phyloP scores from a whole-genome alignment of 2,329 filamentous ascomycete species.

The Sporothrix pseudoabietina region DNA sequence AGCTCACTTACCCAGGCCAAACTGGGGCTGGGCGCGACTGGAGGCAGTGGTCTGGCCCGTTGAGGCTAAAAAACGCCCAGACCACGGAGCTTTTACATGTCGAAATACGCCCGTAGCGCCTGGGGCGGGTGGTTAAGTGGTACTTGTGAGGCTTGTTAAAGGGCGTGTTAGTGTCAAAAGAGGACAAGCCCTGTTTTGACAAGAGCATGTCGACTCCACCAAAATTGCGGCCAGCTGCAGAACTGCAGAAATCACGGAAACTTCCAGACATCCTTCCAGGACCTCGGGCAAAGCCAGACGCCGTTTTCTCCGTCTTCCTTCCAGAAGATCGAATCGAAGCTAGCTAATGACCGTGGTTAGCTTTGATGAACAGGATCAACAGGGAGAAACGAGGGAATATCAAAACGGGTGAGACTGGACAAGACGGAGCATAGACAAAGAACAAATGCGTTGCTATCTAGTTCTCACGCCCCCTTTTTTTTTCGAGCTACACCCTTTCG shows the following conservation, averaged over 20 bases:
- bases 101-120: conserved; percentile 15
- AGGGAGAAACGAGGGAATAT: neutral
- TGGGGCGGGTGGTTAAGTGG: neutral
- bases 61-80: neutral
- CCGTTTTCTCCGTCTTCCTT: neutral
- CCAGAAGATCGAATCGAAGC: neutral
- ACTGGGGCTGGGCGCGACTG: neutral
- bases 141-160: neutral
- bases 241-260: neutral
- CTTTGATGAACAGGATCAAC: neutral
- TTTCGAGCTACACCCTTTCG: too few relatives aligned
- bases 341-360: neutral
- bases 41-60: neutral
- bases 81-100: neutral
- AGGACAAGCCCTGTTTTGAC: neutral
- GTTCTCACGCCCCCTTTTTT: neutral
- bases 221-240: neutral
- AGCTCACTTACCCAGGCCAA: neutral
- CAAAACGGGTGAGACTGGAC: neutral
- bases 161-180: neutral
- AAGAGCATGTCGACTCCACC: neutral
- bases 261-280: neutral
- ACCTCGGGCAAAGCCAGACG: neutral
- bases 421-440: neutral
- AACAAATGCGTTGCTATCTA: neutral